Evolutionary conservation across 768 basidiomycete genomes (phyloP).

Genomic region (Xerocomellus chrysenteron): DNA sequence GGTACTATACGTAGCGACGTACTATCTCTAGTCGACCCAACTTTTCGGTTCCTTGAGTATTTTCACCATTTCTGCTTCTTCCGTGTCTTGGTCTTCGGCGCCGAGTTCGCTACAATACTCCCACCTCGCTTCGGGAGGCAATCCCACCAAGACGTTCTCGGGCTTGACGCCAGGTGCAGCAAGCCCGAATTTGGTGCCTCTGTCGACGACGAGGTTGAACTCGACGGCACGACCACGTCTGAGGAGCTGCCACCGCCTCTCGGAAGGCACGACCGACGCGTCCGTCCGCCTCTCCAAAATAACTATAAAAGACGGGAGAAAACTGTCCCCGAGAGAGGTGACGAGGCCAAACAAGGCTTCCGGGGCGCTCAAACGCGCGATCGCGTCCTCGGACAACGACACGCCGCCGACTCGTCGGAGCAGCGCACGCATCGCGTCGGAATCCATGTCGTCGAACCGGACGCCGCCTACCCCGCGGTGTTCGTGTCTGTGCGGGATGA

Average conservation of each 20-base stretch:
- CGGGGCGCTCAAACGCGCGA: slow-evolving; percentile 19
- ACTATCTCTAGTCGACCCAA: slow-evolving; percentile 10
- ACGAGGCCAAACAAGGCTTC: slow-evolving; percentile 48
- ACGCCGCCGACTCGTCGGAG: slow-evolving; percentile 6
- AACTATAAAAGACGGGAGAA: slow-evolving; percentile 47
- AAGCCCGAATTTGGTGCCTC: slow-evolving; percentile 68
- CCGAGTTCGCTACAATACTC: slow-evolving; percentile 64
- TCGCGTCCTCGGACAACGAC: background rate
- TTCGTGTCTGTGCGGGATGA: slow-evolving; percentile 50
- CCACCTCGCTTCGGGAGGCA: slow-evolving; percentile 68
- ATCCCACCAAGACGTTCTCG: slow-evolving; percentile 64
- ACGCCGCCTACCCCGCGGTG: slow-evolving; percentile 56
- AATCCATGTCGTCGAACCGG: slow-evolving; percentile 54
- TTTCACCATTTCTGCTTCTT: slow-evolving; percentile 51
- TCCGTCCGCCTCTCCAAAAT: slow-evolving; percentile 40
- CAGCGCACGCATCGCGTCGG: slow-evolving; percentile 27
- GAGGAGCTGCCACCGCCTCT: slow-evolving; percentile 52
- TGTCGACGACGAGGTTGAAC: slow-evolving; percentile 66
- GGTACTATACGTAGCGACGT: background rate
- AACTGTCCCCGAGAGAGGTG: slow-evolving; percentile 40
- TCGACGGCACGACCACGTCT: slow-evolving; percentile 53
- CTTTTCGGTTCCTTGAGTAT: slow-evolving; percentile 38
- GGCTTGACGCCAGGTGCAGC: slow-evolving; percentile 57
- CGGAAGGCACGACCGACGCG: slow-evolving; percentile 23
- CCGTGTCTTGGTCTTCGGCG: slow-evolving; percentile 39